Evolutionary conservation across 2,329 filamentous ascomycete genomes (phyloP), one percentile per base, ranked within the genome.

Genomic region (Aspergillus unguis): DNA sequence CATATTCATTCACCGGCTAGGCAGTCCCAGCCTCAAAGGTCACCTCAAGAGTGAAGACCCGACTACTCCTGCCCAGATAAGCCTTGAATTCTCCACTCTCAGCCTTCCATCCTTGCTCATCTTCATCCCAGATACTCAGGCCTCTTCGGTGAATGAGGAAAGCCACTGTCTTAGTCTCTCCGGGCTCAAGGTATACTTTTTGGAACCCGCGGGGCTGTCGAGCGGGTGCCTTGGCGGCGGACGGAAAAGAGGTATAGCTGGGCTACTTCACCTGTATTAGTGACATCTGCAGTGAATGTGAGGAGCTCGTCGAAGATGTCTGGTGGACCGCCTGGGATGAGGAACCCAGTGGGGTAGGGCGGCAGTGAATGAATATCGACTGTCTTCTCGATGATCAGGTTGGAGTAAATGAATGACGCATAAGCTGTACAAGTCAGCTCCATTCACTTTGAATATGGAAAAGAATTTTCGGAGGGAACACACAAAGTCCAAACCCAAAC

Each of bases 161-260:
- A 2, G 56, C 61, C 11, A 78, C 71, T 0, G 56, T 71, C 32
- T 60, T 61, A 10, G 63, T 71, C 62, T 75, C 65, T 1, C 75
- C 75, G 1, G 71, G 60, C 5, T 62, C 58, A 1, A 84, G 63
- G 1, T 60, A 56, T 2, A 79, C 61, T 64, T 82, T 83, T 5
- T 78, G 72, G 55, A 84, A 84, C 45, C 71, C 79, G 58, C 79
- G 71, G 4, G 81, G 70, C 59, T 78, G 75, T 51, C 61, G 56
- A 31, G 60, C 65, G 50, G 40, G 48, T 26, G n/a, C 49, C 11
- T 50, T 52, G 1, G 51, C 61, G 1, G 40, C 53, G 1, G 54
- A 64, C 69, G 71, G 77, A 62, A 78, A 71, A 62, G n/a, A 84
- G 65, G 61, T 85, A 85, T 4, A 85, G 68, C 65, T 85, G 82